Conservation (phyloP, 306 rosid species). For the Vigna nakashimae region DNA sequence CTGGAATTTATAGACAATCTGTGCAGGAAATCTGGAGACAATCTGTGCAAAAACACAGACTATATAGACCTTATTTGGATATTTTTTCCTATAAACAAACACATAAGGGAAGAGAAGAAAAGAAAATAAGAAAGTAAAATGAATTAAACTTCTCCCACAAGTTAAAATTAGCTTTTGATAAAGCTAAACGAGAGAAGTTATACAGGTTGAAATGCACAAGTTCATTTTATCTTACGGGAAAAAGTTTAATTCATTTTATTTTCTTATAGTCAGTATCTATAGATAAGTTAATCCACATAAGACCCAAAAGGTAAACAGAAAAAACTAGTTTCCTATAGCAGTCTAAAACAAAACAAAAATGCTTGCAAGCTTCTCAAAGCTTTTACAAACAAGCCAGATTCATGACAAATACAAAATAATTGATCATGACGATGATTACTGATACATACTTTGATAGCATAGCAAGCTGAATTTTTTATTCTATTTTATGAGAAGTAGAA, state of each 20-base stretch:
- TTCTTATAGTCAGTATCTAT: not conserved
- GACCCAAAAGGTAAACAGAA: conserved; percentile 1
- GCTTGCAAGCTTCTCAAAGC: conserved; percentile 32
- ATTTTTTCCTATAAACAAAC: not conserved
- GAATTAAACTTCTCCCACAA: not conserved
- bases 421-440: conserved; percentile 6
- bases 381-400: conserved; percentile 33
- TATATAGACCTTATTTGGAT: not conserved
- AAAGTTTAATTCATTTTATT: not conserved
- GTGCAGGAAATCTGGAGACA: conserved; percentile 16
- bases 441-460: conserved; percentile 25
- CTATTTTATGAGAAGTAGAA: conserved; percentile 19
- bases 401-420: not conserved
- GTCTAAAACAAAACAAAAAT: conserved; percentile 27
- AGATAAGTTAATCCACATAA: not conserved
- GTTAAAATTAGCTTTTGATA: not conserved
- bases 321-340: not conserved
- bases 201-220: not conserved
- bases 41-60: not conserved
- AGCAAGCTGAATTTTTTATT: conserved; percentile 20
- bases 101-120: not conserved
- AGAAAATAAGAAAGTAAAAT: not conserved
- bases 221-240: not conserved
- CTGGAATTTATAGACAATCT: not conserved
- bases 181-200: not conserved